A percentile compares a stretch with the other conserved stretches of the same genome.
These are phyloP conservation scores for Fusarium succisae DNA, from an alignment of 2,329 filamentous ascomycete genomes.

Conservation along the genomic window DNA sequence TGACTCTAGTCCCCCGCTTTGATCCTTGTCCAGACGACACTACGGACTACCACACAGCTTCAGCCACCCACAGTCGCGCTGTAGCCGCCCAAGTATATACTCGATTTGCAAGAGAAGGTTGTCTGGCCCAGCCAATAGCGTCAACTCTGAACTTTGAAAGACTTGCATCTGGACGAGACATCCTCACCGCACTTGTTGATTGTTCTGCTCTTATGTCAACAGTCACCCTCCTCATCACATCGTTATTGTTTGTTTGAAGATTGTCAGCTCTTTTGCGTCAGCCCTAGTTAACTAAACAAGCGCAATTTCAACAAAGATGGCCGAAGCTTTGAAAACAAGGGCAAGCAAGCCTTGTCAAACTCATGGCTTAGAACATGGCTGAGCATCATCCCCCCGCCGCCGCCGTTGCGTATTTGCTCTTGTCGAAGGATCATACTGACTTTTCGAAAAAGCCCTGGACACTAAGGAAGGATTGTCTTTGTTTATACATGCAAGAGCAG, in stretches of 20 bases:
- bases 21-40: slow-evolving; percentile 26
- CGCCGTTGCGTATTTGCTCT: slow-evolving; percentile 2
- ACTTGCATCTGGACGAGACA: background rate
- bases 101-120: slow-evolving; percentile 17
- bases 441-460: background rate
- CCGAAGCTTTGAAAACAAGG: slow-evolving; percentile 9
- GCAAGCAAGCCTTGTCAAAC: slow-evolving; percentile 5
- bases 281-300: slow-evolving; percentile 16
- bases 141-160: background rate
- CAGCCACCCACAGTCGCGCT: slow-evolving; percentile 36
- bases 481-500: background rate
- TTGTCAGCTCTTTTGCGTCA: background rate
- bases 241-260: background rate
- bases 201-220: background rate
- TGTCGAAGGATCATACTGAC: background rate
- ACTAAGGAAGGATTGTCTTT: background rate
- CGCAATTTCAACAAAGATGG: slow-evolving; percentile 22
- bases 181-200: slow-evolving; percentile 16
- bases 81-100: slow-evolving; percentile 35
- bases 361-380: slow-evolving; percentile 34
- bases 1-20: background rate
- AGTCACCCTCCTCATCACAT: slow-evolving; percentile 1
- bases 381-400: slow-evolving; percentile 31
- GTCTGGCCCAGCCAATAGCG: slow-evolving; percentile 19
- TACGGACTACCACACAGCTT: background rate